A percentile compares a stretch with the other conserved stretches of the same genome.
Conservation (phyloP, 1,284 basidiomycete species). For the Porphyrellus sp. region DNA sequence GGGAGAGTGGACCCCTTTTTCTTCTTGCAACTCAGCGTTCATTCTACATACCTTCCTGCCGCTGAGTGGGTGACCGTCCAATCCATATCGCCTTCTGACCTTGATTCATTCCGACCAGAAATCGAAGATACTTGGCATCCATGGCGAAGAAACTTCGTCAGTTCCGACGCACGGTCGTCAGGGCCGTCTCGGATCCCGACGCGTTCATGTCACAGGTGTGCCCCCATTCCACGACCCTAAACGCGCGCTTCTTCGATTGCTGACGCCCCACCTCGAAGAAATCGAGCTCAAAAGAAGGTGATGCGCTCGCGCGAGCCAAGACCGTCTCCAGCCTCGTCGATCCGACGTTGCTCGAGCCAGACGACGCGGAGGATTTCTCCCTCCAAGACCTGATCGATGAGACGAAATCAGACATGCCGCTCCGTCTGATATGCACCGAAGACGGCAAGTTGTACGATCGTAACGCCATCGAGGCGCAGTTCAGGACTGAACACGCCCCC, state of each 20-base stretch:
- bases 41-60: too few relatives aligned
- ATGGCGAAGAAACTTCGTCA: conserved; percentile 12
- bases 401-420: conserved; percentile 19
- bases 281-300: neutral
- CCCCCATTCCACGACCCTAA: neutral
- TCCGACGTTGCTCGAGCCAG: neutral
- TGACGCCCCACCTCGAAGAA: neutral
- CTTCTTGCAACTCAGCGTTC: neutral
- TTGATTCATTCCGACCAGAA: neutral
- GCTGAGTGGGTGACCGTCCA: neutral
- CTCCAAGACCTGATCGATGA: conserved; percentile 17
- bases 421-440: conserved; percentile 27
- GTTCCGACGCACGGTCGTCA: conserved; percentile 20
- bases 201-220: conserved; percentile 9
- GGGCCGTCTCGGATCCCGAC: conserved; percentile 19
- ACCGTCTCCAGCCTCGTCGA: neutral
- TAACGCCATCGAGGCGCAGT: conserved; percentile 19
- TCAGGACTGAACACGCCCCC: conserved; percentile 11
- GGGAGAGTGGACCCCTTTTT: neutral
- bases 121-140: neutral
- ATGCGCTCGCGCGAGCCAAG: neutral
- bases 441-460: conserved; percentile 14
- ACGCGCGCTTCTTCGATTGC: neutral
- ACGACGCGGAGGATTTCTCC: neutral
- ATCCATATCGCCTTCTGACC: neutral